Conservation (phyloP, 345 rosid genomes). For the Citrus medica region DNA sequence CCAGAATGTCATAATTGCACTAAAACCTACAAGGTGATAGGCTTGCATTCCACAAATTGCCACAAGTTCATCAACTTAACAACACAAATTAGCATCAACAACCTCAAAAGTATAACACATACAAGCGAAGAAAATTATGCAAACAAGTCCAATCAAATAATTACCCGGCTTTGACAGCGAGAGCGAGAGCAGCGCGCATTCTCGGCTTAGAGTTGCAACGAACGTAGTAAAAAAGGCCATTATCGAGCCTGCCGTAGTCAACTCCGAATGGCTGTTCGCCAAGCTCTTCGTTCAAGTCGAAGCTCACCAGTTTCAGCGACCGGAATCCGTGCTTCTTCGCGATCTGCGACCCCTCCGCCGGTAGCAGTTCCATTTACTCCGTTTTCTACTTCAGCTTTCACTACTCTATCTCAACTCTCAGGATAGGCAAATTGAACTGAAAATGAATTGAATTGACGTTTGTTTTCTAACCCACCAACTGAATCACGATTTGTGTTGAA, state of each 20-base stretch:
- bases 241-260: conserved; percentile 69
- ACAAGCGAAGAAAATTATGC: not conserved
- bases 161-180: conserved; percentile 77
- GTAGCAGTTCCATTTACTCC: conserved; percentile 58
- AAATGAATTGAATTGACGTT: not conserved
- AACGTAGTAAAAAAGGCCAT: conserved; percentile 84
- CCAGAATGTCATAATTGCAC: not conserved
- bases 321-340: conserved; percentile 70
- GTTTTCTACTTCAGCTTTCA: not conserved
- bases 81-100: not conserved
- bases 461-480: not conserved
- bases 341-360: conserved; percentile 53
- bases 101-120: not conserved
- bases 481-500: not conserved
- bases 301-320: conserved; percentile 68
- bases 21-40: not conserved
- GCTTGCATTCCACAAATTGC: not conserved
- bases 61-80: not conserved
- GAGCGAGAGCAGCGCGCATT: conserved; percentile 90
- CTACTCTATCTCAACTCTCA: not conserved
- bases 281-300: conserved; percentile 52
- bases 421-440: not conserved
- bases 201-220: conserved; percentile 82
- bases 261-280: conserved; percentile 70
- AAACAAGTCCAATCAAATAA: not conserved